Percentiles rank a stretch among this genome's conserved stretches.
Conservation (phyloP, 169 alveolate species). For the Plasmodium gaboni region DNA sequence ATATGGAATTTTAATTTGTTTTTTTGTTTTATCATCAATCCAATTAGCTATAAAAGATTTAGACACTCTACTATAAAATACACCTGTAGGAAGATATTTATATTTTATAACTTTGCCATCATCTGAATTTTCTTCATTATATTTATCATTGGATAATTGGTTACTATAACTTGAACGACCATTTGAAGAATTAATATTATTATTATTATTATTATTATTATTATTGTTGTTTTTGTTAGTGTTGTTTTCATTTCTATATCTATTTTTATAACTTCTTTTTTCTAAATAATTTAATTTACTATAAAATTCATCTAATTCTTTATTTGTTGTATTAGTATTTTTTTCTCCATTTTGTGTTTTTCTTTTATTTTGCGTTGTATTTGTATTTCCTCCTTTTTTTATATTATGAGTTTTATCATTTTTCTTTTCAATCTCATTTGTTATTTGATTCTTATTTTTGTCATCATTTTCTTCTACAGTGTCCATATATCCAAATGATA, state of each 20-base stretch:
- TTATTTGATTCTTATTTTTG: background rate
- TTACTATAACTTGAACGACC: background rate
- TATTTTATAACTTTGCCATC: conserved; percentile 37
- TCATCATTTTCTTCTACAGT: conserved; percentile 3
- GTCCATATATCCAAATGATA: conserved; percentile 58
- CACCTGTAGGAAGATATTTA: conserved; percentile 71
- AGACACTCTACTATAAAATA: conserved; percentile 67
- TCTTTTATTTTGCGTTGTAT: background rate
- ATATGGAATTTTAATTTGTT: conserved; percentile 72
- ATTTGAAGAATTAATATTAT: background rate
- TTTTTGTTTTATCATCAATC: conserved; percentile 69
- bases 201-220: background rate
- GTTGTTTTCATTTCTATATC: background rate
- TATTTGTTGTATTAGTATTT: background rate
- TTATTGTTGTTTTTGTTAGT: background rate
- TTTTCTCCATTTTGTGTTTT: conserved; percentile 7
- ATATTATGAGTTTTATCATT: background rate
- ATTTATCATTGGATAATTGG: background rate
- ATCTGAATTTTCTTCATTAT: conserved; percentile 19
- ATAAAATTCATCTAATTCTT: conserved; percentile 28
- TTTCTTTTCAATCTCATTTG: background rate
- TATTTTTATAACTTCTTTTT: conserved; percentile 66
- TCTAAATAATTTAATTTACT: conserved; percentile 51
- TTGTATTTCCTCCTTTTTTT: background rate
- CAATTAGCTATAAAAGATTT: conserved; percentile 72